Evolutionary conservation across 2,329 filamentous ascomycete species (phyloP).

Genomic region (Aspergillus aculeatus): DNA sequence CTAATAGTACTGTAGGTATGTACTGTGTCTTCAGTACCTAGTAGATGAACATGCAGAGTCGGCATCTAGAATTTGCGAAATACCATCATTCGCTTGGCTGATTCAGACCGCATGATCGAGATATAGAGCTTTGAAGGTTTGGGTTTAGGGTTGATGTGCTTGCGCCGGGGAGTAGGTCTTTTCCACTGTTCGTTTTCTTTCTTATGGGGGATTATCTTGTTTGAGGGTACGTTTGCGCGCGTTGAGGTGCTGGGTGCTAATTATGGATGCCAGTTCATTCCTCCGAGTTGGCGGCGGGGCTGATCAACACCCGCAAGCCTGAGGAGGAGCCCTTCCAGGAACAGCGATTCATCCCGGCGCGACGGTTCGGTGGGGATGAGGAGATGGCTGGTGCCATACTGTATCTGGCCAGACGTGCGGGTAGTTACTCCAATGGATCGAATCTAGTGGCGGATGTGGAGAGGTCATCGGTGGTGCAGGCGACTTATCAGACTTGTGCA

Average conservation of each 20-base stretch:
- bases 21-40: no score
- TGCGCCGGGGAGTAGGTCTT: no score
- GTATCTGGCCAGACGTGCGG: conserved; percentile 52
- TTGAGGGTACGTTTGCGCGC: no score
- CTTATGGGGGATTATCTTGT: no score
- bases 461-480: background rate
- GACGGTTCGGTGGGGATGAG: conserved; percentile 41
- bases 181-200: background rate
- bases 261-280: conserved; percentile 2
- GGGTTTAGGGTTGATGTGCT: no score
- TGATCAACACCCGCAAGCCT: conserved; percentile 4
- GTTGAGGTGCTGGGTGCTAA: no score
- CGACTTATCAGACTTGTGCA: background rate
- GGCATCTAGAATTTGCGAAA: no score
- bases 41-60: no score
- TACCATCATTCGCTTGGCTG: no score
- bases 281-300: conserved; percentile 1
- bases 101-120: no score
- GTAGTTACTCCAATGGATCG: conserved; percentile 55
- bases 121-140: no score
- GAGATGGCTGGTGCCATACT: conserved; percentile 52
- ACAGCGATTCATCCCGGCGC: conserved; percentile 18
- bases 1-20: no score
- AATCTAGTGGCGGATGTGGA: conserved; percentile 51
- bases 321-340: conserved; percentile 13